Conservation (phyloP, 2,329 filamentous ascomycete species). For the Curvularia sp. region DNA sequence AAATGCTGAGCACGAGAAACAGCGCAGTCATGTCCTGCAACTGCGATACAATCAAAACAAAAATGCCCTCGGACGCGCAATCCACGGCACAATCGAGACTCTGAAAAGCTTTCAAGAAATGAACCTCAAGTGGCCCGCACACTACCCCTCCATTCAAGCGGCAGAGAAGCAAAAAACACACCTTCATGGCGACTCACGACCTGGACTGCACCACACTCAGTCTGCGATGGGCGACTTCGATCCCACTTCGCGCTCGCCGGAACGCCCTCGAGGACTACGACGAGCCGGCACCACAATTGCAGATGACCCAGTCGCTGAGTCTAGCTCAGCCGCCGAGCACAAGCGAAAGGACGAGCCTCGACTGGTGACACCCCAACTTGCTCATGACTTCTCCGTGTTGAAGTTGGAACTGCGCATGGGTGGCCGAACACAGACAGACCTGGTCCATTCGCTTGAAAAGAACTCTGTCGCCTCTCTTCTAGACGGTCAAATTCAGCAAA, state of each 20-base stretch:
- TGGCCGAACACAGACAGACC: conserved; percentile 81
- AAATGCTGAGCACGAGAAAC: conserved; percentile 67
- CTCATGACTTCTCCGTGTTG: conserved; percentile 92
- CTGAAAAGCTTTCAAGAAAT: conserved; percentile 84
- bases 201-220: conserved; percentile 69
- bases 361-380: conserved; percentile 88
- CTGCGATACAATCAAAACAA: conserved; percentile 95
- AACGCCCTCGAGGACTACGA: conserved; percentile 63
- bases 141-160: conserved; percentile 83
- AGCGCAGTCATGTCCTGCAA: conserved; percentile 84
- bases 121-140: conserved; percentile 91
- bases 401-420: conserved; percentile 95
- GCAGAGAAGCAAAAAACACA: conserved; percentile 51
- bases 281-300: conserved; percentile 77
- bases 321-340: conserved; percentile 72
- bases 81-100: conserved; percentile 84
- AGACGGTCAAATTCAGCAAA: conserved; percentile 93
- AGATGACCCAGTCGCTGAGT: conserved; percentile 67
- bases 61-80: conserved; percentile 83
- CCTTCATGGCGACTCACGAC: conserved; percentile 62
- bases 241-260: conserved; percentile 49
- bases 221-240: conserved; percentile 63
- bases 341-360: conserved; percentile 73
- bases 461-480: conserved; percentile 86
- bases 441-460: conserved; percentile 95